A percentile compares a stretch with the other conserved stretches of the same genome.
Conservation (phyloP, 139 green algal genomes). For the Eudorina sp. region DNA sequence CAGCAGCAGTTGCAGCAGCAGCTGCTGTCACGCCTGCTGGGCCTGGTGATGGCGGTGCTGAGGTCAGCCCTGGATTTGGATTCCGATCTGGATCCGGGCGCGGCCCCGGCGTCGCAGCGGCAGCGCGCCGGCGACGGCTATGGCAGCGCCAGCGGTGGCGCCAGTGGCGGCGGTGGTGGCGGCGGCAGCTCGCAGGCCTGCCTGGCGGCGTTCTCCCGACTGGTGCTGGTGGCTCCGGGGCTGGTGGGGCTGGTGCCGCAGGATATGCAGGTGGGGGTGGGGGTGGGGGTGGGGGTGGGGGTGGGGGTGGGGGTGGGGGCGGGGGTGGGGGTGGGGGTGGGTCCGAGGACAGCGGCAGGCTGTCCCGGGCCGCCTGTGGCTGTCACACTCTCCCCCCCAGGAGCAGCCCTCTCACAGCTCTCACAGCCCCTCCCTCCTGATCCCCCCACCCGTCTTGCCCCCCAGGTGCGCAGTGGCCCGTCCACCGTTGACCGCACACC, state of each 20-base stretch:
- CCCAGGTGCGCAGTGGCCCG: no score
- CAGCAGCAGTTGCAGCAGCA: background rate
- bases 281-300: background rate
- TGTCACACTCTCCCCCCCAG: no score
- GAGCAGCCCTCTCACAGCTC: no score
- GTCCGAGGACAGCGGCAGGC: no score
- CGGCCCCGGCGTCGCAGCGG: background rate
- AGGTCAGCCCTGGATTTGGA: slow-evolving; percentile 8
- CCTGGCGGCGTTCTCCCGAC: slow-evolving; percentile 38
- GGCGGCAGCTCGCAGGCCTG: slow-evolving; percentile 4
- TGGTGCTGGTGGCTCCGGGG: slow-evolving; percentile 52
- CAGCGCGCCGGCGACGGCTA: background rate
- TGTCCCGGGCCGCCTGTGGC: no score
- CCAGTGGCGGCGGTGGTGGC: background rate
- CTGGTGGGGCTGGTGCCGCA: slow-evolving; percentile 35
- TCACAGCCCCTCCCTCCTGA: no score
- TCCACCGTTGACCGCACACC: no score
- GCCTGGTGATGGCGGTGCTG: slow-evolving; percentile 44
- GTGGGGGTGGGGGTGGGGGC: background rate
- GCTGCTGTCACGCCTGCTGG: slow-evolving; percentile 47
- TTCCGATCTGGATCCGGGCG: background rate
- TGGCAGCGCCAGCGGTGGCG: background rate
- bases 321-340: background rate
- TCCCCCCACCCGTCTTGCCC: no score
- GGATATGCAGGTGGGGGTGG: slow-evolving; percentile 39